phyloP scores from a whole-genome alignment of 2,329 filamentous ascomycete species.

The Dactylellina drechsleri region DNA sequence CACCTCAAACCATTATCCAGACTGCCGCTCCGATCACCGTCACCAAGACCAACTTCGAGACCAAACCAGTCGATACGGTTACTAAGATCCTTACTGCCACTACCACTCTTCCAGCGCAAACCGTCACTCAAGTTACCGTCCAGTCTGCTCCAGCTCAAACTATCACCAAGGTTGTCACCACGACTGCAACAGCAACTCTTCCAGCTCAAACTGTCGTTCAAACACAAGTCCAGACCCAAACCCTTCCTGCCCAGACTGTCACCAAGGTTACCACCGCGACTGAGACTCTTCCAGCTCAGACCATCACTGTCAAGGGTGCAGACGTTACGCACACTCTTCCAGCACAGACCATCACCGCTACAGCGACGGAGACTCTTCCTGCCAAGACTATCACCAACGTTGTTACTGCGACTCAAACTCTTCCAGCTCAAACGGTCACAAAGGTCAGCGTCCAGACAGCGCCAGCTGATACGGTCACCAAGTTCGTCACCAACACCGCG shows the following conservation, averaged over 20 bases:
- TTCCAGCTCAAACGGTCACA: background rate
- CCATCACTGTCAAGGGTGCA: constrained; percentile 8
- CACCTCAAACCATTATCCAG: background rate
- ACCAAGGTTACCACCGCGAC: constrained; percentile 14
- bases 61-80: background rate
- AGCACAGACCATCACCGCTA: background rate
- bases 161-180: background rate
- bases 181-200: background rate
- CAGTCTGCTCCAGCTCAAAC: background rate
- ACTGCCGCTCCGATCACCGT: background rate
- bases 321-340: constrained; percentile 12
- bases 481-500: background rate
- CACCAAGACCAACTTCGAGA: constrained; percentile 15
- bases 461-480: constrained; percentile 7
- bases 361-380: constrained; percentile 5
- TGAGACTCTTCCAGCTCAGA: background rate
- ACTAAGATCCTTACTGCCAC: background rate
- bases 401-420: background rate
- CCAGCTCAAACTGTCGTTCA: no score
- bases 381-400: background rate
- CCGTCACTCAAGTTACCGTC: constrained; percentile 6
- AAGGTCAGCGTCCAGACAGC: constrained; percentile 4
- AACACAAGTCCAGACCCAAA: background rate
- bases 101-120: constrained; percentile 2
- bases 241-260: background rate